These are phyloP conservation scores for Aphanomyces stellatus DNA, from an alignment of 352 stramenopile genomes.

Conservation along the genomic window DNA sequence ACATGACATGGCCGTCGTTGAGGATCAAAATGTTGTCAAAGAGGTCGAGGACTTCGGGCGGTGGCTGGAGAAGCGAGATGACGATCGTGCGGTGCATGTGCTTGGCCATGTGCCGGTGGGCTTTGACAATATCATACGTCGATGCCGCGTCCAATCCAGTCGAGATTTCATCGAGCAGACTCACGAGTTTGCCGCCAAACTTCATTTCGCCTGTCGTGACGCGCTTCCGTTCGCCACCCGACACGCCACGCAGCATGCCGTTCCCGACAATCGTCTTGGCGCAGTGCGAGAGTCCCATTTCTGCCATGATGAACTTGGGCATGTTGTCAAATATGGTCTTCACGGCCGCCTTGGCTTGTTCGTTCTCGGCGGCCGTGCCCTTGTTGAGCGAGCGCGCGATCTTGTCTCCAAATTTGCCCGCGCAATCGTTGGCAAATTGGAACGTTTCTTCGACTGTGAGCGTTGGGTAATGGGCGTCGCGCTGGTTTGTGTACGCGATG, in stretches of 20 bases:
- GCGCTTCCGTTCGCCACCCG: constrained; percentile 68
- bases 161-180: constrained; percentile 44
- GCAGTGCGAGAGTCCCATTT: constrained; percentile 24
- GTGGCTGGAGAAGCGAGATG: constrained; percentile 83
- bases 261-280: constrained; percentile 28
- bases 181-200: constrained; percentile 39
- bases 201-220: constrained; percentile 65
- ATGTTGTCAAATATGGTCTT: background rate
- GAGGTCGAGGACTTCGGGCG: constrained; percentile 86
- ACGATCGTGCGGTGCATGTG: constrained; percentile 43
- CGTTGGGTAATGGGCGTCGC: constrained; percentile 38
- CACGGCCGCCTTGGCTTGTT: background rate
- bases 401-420: background rate
- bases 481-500: constrained; percentile 38
- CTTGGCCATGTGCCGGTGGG: constrained; percentile 35
- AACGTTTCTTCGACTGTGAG: constrained; percentile 49
- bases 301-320: constrained; percentile 21
- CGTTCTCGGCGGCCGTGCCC: constrained; percentile 9
- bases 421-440: constrained; percentile 34
- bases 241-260: constrained; percentile 31
- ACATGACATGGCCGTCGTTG: constrained; percentile 84
- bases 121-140: constrained; percentile 41
- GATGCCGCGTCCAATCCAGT: constrained; percentile 26
- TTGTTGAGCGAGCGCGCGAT: background rate
- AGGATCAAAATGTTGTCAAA: constrained; percentile 93